Conservation (phyloP, 2,329 filamentous ascomycete genomes). For the Simplicillium sp. region DNA sequence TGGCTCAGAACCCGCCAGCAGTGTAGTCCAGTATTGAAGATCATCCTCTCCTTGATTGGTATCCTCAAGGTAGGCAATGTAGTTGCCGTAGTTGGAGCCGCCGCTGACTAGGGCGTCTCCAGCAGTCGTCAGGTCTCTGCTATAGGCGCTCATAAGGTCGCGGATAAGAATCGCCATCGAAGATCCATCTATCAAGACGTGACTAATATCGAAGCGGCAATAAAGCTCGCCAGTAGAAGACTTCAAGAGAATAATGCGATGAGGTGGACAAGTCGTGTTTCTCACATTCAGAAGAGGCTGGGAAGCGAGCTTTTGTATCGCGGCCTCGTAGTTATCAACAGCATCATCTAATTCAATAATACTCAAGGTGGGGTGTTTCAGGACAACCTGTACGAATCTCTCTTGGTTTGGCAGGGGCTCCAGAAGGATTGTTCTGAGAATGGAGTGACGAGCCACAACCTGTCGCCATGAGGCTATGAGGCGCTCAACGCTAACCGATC, state of each 20-base stretch:
- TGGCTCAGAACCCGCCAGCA: slow-evolving; percentile 4
- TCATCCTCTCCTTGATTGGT: not conserved
- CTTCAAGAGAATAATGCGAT: slow-evolving; percentile 2
- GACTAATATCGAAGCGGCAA: slow-evolving; percentile 8
- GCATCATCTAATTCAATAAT: too few relatives aligned
- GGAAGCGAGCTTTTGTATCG: too few relatives aligned
- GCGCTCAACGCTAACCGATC: too few relatives aligned
- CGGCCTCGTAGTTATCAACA: too few relatives aligned
- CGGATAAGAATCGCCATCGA: slow-evolving; percentile 4
- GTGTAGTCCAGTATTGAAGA: slow-evolving; percentile 5
- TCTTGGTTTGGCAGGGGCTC: too few relatives aligned
- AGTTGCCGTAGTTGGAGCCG: not conserved
- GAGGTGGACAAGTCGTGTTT: not conserved
- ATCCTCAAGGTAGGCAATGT: not conserved
- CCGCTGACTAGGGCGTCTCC: not conserved
- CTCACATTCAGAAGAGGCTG: too few relatives aligned
- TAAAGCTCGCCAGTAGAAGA: slow-evolving; percentile 1
- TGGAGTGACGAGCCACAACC: slow-evolving; percentile 6
- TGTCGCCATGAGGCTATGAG: slow-evolving; percentile 8
- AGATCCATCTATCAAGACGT: slow-evolving; percentile 7
- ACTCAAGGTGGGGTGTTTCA: too few relatives aligned
- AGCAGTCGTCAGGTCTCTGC: slow-evolving; percentile 1
- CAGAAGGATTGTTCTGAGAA: slow-evolving; percentile 7
- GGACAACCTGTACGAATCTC: too few relatives aligned
- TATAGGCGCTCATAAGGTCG: slow-evolving; percentile 5